Conservation (phyloP, 2,329 filamentous ascomycete genomes). For the Aspergillus piperis region DNA sequence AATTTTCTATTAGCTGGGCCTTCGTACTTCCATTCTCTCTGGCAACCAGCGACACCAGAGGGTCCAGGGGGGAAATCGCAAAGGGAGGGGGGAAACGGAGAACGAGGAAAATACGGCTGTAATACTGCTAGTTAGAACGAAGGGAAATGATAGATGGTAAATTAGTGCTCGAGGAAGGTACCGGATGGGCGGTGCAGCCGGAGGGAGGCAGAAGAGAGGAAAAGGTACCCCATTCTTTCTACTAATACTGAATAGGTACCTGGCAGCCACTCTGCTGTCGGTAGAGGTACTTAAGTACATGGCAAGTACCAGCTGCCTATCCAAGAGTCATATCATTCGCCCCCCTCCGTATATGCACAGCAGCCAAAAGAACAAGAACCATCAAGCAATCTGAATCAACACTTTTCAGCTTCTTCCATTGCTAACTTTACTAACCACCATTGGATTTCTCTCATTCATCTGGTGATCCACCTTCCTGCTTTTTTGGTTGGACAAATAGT, state of each 20-base stretch:
- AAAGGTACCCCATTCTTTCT: neutral
- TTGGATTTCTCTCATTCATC: neutral
- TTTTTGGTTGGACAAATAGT: neutral
- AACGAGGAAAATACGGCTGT: neutral
- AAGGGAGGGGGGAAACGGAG: neutral
- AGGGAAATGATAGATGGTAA: slow-evolving; percentile 6
- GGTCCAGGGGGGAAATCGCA: neutral
- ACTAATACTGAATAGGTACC: neutral
- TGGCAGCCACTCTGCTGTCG: neutral
- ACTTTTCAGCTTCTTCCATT: neutral
- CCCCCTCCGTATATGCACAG: neutral
- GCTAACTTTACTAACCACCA: neutral
- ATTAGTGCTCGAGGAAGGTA: slow-evolving; percentile 2
- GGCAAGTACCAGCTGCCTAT: slow-evolving; percentile 3
- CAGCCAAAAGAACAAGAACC: neutral
- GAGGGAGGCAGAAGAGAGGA: neutral
- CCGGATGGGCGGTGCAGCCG: slow-evolving; percentile 6
- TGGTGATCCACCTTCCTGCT: neutral
- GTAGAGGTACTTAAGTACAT: slow-evolving; percentile 10
- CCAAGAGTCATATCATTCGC: neutral
- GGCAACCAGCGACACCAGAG: neutral
- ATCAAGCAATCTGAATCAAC: neutral
- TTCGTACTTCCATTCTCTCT: neutral
- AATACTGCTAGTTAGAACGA: slow-evolving; percentile 2
- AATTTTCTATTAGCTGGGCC: neutral